Evolutionary conservation across 768 basidiomycete genomes (phyloP), one percentile per base, ranked within the genome.

Genomic region (Pholiota molesta): DNA sequence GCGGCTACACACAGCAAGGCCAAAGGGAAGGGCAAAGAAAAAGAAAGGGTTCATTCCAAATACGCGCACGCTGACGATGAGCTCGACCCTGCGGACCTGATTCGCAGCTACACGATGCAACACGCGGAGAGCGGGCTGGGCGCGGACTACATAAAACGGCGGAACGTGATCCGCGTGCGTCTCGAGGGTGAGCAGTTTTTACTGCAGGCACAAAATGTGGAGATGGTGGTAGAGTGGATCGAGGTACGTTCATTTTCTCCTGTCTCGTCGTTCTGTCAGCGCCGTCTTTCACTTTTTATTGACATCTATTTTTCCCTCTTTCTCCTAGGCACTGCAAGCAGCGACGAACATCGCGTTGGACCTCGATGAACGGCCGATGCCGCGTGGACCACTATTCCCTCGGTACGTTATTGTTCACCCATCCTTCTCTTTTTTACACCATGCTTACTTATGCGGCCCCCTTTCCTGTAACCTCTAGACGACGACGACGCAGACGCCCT

Each of bases 101-200:
- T 96, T 55, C 83, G 81, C 53, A 76, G 81, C 56, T 98, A 97
- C 71, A 87, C 92, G 21, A 78, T 98, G 74, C 94, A 97, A 73
- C 75, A 91, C 66, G 94, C 95, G 7, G 96, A 98, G 80, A 94
- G 93, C 62, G 97, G 97, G 21, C 74, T 99, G 39, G 97, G 94
- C 33, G 95, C 92, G 62, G 97, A 99, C 74, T 99, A 99, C 75
- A 39, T 86, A 65, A 99, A 99, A 82, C 81, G 95, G 64, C 90
- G 87, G 79, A 92, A 99, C 73, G 97, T 99, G 49, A 95, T 99
- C 35, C 83, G 97, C 21, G 86, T 99, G 29, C 78, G 97, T 60
- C 78, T 95, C 65, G 95, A 97, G 73, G 97, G 97, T 13, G 94
- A 99, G 78, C 97, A 99, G 77, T 99, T 99, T 75, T 78, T 99